Conservation (phyloP, 2,329 filamentous ascomycete species). For the Polytolypa hystricis region DNA sequence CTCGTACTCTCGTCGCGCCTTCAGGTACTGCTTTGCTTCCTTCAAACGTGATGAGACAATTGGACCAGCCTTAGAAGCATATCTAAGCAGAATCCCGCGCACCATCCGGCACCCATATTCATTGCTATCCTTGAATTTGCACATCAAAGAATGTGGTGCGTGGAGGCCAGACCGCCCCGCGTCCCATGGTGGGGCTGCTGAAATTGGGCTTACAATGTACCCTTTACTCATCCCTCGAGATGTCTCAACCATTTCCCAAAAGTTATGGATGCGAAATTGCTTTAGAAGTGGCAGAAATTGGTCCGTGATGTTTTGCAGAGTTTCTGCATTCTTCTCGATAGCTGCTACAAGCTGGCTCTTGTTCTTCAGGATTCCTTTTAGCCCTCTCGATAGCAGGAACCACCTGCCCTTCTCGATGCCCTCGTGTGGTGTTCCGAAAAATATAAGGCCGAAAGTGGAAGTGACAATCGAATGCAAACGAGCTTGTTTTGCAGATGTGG, state of each 20-base stretch:
- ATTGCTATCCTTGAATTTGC: not conserved
- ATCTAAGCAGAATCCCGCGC: not conserved
- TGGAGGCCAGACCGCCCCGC: not conserved
- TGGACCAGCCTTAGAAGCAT: not conserved
- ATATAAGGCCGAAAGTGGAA: constrained; percentile 25
- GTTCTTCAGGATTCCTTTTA: not conserved
- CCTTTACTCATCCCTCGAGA: constrained; percentile 16
- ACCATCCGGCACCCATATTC: not conserved
- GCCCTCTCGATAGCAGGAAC: constrained; percentile 6
- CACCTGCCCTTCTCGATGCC: constrained; percentile 20
- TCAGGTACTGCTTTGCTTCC: not conserved
- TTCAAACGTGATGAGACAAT: not conserved
- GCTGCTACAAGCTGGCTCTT: constrained; percentile 9
- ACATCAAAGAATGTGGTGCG: not conserved
- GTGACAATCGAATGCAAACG: constrained; percentile 21
- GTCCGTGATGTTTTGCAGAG: constrained; percentile 26
- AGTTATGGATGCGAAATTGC: constrained; percentile 24
- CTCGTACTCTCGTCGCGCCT: not conserved
- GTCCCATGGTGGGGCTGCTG: constrained; percentile 12
- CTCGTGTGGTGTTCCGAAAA: constrained; percentile 28
- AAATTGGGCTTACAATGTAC: constrained; percentile 18
- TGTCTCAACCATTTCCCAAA: constrained; percentile 27
- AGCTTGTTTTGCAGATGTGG: constrained; percentile 14
- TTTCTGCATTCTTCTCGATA: constrained; percentile 19
- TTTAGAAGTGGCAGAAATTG: constrained; percentile 26